A percentile compares a stretch with the other conserved stretches of the same genome.
Conservation (phyloP, 2,329 filamentous ascomycete species). For the Curvularia spicifera region DNA sequence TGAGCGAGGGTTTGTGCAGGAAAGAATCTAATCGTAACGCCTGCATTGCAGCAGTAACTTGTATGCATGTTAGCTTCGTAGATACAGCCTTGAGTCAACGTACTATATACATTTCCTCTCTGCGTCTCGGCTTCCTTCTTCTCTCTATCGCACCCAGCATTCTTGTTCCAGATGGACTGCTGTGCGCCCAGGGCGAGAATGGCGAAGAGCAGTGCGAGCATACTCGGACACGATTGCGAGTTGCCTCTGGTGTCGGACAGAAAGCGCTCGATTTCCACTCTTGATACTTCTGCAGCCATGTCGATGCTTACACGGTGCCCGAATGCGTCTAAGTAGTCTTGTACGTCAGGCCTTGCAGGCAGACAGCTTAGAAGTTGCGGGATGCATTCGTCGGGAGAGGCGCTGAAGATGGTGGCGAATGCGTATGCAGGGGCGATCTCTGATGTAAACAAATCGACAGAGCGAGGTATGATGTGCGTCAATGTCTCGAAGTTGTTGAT, state of each 20-base stretch:
- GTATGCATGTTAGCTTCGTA: constrained; percentile 25
- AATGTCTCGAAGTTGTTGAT: constrained; percentile 48
- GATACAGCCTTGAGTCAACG: constrained; percentile 24
- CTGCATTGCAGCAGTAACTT: constrained; percentile 58
- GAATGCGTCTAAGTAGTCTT: constrained; percentile 52
- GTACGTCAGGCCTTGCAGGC: constrained; percentile 49
- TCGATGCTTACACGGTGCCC: constrained; percentile 53
- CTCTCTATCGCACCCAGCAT: constrained; percentile 46
- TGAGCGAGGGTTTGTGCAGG: constrained; percentile 56
- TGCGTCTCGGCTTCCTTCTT: constrained; percentile 45
- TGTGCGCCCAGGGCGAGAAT: constrained; percentile 56
- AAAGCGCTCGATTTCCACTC: constrained; percentile 55
- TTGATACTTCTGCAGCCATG: constrained; percentile 53
- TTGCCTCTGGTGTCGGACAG: constrained; percentile 52
- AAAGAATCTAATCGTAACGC: constrained; percentile 57
- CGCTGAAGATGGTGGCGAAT: constrained; percentile 54
- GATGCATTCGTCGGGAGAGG: constrained; percentile 43
- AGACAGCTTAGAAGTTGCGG: constrained; percentile 49
- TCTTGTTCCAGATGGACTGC: constrained; percentile 53
- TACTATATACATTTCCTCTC: constrained; percentile 55
- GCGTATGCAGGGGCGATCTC: constrained; percentile 50
- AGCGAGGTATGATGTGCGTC: constrained; percentile 52
- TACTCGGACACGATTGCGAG: constrained; percentile 54
- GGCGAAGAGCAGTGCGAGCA: constrained; percentile 58
- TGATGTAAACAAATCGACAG: constrained; percentile 52